These are phyloP conservation scores for Fusarium armeniacum DNA, from an alignment of 2,329 filamentous ascomycete species.

Conservation along the genomic window DNA sequence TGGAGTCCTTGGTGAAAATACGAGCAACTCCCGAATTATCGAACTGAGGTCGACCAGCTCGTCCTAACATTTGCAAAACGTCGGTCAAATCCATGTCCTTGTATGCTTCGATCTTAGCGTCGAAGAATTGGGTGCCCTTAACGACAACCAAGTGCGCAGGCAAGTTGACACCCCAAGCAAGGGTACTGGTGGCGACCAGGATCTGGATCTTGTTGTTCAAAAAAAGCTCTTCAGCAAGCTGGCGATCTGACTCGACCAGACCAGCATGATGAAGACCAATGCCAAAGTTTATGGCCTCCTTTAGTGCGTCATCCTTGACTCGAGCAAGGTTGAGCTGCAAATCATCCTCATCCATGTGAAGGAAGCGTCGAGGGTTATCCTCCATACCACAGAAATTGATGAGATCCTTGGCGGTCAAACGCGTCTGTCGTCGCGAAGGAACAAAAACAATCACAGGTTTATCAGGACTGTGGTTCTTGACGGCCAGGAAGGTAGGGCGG, in stretches of 20 bases:
- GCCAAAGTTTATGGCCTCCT: constrained; percentile 95
- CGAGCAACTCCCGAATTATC: constrained; percentile 95
- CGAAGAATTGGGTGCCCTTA: constrained; percentile 98
- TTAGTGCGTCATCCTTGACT: constrained; percentile 92
- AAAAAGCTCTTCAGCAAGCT: constrained; percentile 93
- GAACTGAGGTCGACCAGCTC: constrained; percentile 95
- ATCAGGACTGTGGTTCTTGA: constrained; percentile 94
- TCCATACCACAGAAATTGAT: constrained; percentile 99
- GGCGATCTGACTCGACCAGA: constrained; percentile 93
- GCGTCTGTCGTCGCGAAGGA: constrained; percentile 92
- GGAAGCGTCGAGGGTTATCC: constrained; percentile 93
- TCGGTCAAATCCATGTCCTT: constrained; percentile 99
- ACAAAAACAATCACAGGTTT: constrained; percentile 99
- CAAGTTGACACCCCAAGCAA: constrained; percentile 98
- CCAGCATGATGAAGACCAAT: constrained; percentile 98
- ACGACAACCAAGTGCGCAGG: constrained; percentile 97
- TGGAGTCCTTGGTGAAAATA: constrained; percentile 96
- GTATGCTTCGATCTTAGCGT: constrained; percentile 97
- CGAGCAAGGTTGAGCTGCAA: constrained; percentile 87
- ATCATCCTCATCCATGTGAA: constrained; percentile 95
- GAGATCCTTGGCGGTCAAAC: constrained; percentile 93
- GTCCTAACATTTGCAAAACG: constrained; percentile 96
- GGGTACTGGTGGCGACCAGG: constrained; percentile 92
- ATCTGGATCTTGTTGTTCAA: constrained; percentile 99
- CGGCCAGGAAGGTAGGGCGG: constrained; percentile 92